Base-by-base conservation (phyloP, 495 filamentous ascomycete genomes). In the Xylaria acuta region DNA sequence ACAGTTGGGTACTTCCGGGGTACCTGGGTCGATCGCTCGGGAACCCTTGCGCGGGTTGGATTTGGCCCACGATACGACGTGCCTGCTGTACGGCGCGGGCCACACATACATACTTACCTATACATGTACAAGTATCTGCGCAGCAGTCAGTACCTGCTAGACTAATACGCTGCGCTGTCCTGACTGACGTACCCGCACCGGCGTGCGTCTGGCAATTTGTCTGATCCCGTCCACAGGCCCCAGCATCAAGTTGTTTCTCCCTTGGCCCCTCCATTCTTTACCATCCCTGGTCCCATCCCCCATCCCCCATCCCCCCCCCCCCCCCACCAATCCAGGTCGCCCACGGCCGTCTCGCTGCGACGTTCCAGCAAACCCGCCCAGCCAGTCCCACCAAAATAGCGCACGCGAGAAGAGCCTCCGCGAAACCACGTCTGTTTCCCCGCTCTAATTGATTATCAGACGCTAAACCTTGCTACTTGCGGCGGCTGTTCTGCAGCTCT, bases 221-320 rank as follows among this genome's bases (percentile, higher is more conserved):
- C 75, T 76, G 73, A 76, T 78, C 75, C 73, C 69, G 74, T 75
- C 75, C 75, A 77, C 74, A 70, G 74, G 56, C 75, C 43, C 58
- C 51, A 74, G 67, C 53, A 72, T 69, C 65, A 64, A 64, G 22
- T 67, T 53, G 64, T 53, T 36, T 72, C 66, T 73, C 72, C 70
- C 72, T 41, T 56, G n/a, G 51, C 73, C 45, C 67, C 40, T 67
- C 63, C 70, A 64, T 56, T 49, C 67, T 18, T 34, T 41, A 20
- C 65, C 30, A 47, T 40, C 51, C 49, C 36, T 45, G 49, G 49
- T 68, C 66, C 27, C 34, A 36, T 47, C 63, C 25, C 38, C 20
- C n/a, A 9, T n/a, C n/a, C n/a, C 34, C 38, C 9, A 12, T 41
- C n/a, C n/a, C n/a, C n/a, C n/a, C n/a, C n/a, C n/a, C n/a, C n/a